phyloP scores from a whole-genome alignment of 768 basidiomycete genomes.

The Kwoniella mangroviensis region DNA sequence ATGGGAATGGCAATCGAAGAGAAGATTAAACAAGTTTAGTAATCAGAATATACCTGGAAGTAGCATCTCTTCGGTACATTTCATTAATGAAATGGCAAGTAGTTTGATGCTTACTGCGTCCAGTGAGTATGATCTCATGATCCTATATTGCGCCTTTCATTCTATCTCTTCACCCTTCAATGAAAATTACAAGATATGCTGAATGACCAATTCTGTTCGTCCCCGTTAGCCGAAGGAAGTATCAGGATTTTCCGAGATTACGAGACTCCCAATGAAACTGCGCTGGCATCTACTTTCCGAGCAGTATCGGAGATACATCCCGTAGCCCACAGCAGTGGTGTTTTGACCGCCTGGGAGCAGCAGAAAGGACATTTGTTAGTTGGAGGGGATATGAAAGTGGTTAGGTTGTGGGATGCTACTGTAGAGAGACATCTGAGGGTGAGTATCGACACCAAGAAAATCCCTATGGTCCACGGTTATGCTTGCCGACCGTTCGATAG shows the following conservation, averaged over 20 bases:
- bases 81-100: constrained; percentile 94
- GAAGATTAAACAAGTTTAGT: constrained; percentile 77
- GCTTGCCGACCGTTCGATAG: no score
- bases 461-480: no score
- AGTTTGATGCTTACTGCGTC: constrained; percentile 87
- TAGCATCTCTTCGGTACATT: constrained; percentile 81
- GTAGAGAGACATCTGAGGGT: constrained; percentile 65
- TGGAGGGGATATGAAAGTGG: constrained; percentile 85
- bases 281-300: constrained; percentile 93
- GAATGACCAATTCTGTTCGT: neutral
- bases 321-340: constrained; percentile 73
- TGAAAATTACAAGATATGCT: no score
- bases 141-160: no score
- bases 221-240: constrained; percentile 78
- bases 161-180: no score
- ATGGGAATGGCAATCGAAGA: constrained; percentile 89
- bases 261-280: constrained; percentile 74
- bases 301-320: constrained; percentile 78
- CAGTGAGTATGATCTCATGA: constrained; percentile 61
- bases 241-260: constrained; percentile 92
- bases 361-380: constrained; percentile 80
- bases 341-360: constrained; percentile 94
- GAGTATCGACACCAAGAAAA: constrained; percentile 1
- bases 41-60: constrained; percentile 85
- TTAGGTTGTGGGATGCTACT: constrained; percentile 94